Evolutionary conservation across 225 moss, liverwort and hornwort species (phyloP).

Genomic region (Pseudisothecium myosuroides): DNA sequence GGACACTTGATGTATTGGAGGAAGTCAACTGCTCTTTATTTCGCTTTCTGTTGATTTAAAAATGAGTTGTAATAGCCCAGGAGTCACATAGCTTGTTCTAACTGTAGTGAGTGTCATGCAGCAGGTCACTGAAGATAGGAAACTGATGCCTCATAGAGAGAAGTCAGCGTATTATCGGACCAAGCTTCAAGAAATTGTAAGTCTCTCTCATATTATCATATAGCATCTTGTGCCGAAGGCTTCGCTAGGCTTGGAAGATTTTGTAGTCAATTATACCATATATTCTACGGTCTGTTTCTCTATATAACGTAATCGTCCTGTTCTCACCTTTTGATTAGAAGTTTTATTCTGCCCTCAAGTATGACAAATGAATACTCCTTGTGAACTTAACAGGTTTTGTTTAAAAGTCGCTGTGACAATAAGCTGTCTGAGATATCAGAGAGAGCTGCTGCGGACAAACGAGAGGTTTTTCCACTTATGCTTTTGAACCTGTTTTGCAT

Average conservation of each 20-base stretch:
- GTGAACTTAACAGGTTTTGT: constrained; percentile 62
- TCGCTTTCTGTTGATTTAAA: neutral
- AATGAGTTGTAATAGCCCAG: neutral
- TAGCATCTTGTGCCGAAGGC: neutral
- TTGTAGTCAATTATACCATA: neutral
- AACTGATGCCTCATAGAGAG: constrained; percentile 81
- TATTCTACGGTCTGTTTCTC: neutral
- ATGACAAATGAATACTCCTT: neutral
- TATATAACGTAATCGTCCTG: neutral
- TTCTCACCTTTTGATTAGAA: neutral
- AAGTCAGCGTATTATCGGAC: constrained; percentile 87
- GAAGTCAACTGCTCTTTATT: neutral
- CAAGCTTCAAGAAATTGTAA: constrained; percentile 94
- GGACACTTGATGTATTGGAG: neutral
- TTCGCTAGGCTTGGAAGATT: neutral
- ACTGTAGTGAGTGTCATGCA: neutral
- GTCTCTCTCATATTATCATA: neutral
- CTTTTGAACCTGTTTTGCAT: neutral
- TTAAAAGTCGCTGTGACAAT: constrained; percentile 96
- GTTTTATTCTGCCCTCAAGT: neutral
- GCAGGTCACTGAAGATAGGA: constrained; percentile 70
- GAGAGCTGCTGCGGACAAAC: constrained; percentile 88
- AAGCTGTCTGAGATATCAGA: constrained; percentile 82
- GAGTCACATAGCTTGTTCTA: neutral
- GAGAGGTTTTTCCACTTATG: constrained; percentile 50